Base-by-base conservation (phyloP, 176 grass and related monocot genomes). In the Eremochloa ophiuroides region DNA sequence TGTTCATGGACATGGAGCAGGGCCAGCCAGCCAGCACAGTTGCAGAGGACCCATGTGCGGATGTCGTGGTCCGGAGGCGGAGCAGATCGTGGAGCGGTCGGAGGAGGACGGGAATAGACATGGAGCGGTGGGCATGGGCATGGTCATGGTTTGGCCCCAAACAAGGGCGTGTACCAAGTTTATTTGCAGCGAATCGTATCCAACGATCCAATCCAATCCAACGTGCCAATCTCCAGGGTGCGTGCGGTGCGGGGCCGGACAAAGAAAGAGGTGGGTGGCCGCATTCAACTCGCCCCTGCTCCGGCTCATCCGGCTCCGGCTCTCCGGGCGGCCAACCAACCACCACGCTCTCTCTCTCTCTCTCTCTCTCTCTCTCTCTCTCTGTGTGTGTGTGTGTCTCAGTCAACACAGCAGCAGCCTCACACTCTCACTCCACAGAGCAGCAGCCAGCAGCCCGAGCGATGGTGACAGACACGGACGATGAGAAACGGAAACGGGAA, bases 71-170 rank as follows among this genome's bases (percentile, higher is more conserved):
- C 51, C 51, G 51, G 48, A 22, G n/a, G 14, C 16, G 1, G 16
- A 17, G 5, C 16, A 6, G 47, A 30, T n/a, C n/a, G n/a, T n/a
- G 1, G 1, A 1, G 34, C 35, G 15, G 31, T 8, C 40, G 41
- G 26, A 18, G 1, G 7, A 29, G 41, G 69, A 18, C 4, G 26
- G 39, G 34, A 58, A 35, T 17, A 27, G 76, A 23, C 10, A 37
- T 62, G 44, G 30, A 39, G 29, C 14, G 25, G 56, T 39, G 50
- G 60, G 44, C 40, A 25, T 66, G 74, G 34, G 58, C n/a, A n/a
- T n/a, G n/a, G n/a, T n/a, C 56, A 48, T 50, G 78, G 87, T 13
- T 61, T 55, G 62, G 40, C 66, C 67, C 70, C 82, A 70, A 84
- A 62, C 76, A 75, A 63, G 66, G 81, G 34, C 64, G 75, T 59